Conservation (phyloP, 495 filamentous ascomycete genomes). For the Lasiosphaeriaceae sp. region DNA sequence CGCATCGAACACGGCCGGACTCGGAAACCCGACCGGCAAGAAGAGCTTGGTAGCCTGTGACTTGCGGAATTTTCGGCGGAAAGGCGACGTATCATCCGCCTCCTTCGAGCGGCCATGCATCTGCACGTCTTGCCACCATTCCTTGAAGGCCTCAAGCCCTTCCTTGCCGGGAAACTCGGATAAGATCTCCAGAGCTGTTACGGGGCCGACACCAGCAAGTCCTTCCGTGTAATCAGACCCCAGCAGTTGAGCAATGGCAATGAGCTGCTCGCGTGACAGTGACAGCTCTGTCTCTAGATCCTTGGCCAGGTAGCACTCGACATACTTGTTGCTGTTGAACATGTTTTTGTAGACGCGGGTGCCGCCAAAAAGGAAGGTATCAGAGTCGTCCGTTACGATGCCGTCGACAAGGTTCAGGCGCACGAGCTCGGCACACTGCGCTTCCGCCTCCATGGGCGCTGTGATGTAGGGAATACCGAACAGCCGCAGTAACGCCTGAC, state of each 20-base stretch:
- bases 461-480: constrained; percentile 97
- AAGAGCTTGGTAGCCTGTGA: constrained; percentile 75
- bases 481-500: constrained; percentile 81
- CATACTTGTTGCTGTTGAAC: constrained; percentile 96
- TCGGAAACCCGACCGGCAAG: constrained; percentile 73
- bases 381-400: constrained; percentile 96
- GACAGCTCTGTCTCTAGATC: constrained; percentile 89
- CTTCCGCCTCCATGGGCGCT: constrained; percentile 98
- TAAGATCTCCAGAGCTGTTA: constrained; percentile 87
- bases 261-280: constrained; percentile 75
- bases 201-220: constrained; percentile 82
- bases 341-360: constrained; percentile 98
- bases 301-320: constrained; percentile 88
- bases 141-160: constrained; percentile 61
- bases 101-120: constrained; percentile 45
- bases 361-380: constrained; percentile 96
- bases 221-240: constrained; percentile 95
- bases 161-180: constrained; percentile 71
- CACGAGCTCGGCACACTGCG: constrained; percentile 92
- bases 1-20: constrained; percentile 63
- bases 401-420: constrained; percentile 84
- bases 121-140: constrained; percentile 86
- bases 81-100: constrained; percentile 51
- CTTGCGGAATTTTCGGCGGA: constrained; percentile 80
- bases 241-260: constrained; percentile 81